Evolutionary conservation across 2,329 filamentous ascomycete genomes (phyloP).

Genomic region (Penicillium frequentans): DNA sequence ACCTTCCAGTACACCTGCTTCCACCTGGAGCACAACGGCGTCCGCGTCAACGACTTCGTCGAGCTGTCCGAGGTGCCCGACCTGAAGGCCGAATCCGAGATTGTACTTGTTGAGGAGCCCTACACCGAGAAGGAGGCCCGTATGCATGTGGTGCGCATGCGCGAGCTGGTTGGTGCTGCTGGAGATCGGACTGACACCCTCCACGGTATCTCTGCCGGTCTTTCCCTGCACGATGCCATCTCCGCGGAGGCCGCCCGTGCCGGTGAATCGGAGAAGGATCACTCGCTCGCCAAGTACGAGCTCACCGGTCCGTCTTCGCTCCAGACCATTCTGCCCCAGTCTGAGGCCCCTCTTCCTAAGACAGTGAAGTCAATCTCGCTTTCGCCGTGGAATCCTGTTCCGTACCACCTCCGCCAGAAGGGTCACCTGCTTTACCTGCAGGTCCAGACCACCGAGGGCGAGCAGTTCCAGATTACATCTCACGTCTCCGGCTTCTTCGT

Average conservation of each 20-base stretch:
- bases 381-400: constrained; percentile 95
- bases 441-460: constrained; percentile 87
- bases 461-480: constrained; percentile 89
- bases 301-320: constrained; percentile 69
- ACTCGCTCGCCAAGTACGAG: constrained; percentile 71
- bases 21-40: constrained; percentile 86
- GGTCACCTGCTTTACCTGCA: constrained; percentile 91
- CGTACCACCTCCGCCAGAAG: constrained; percentile 84
- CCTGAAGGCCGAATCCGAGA: constrained; percentile 72
- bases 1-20: constrained; percentile 99
- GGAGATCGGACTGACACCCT: constrained; percentile 84
- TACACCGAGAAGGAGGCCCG: constrained; percentile 98
- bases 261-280: constrained; percentile 45
- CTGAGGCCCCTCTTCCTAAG: constrained; percentile 72
- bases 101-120: constrained; percentile 84
- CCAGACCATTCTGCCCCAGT: constrained; percentile 68
- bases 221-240: constrained; percentile 83
- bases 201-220: constrained; percentile 79
- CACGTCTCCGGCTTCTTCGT: constrained; percentile 95
- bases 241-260: constrained; percentile 46
- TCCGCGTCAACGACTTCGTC: constrained; percentile 92
- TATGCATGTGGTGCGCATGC: constrained; percentile 85
- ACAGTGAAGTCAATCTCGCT: constrained; percentile 86
- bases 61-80: constrained; percentile 86
- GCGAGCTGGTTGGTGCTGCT: constrained; percentile 89